Base-by-base conservation (phyloP, 2,329 filamentous ascomycete species). In the Diplodia scrobiculata region DNA sequence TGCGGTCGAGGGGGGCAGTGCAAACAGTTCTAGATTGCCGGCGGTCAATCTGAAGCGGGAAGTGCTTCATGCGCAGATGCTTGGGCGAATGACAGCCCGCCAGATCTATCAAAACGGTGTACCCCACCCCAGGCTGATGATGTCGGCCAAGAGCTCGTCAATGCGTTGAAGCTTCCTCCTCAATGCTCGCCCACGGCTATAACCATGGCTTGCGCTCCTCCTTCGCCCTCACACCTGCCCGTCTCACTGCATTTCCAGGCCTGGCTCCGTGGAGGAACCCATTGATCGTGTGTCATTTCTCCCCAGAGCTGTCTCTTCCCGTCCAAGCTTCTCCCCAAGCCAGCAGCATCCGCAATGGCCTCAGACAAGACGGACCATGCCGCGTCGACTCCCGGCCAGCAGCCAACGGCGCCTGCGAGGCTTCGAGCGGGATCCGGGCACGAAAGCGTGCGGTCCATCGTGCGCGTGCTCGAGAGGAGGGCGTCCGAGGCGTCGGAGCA, bases 11-110 rank as follows among this genome's bases (percentile, higher is more conserved):
- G 58, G 25, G 58, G 58, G 58, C 58, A 62, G 58, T 62, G 58
- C 58, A 62, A 36, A 36, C 58, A 62, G 58, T 50, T 62, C 58
- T 62, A 62, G 58, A 62, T 62, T 11, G 58, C 11, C n/a, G 41
- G 21, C 17, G 38, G 29, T 36, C 45, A 50, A 62, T 47, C 58
- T 62, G 58, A 62, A 62, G 58, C 58, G 27, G 19, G 9, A n/a
- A 21, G 17, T 62, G 58, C 58, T 62, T 62, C 45, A 62, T 62
- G 58, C 58, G 58, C 17, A 6, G 14, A 10, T 19, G 13, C 29
- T 1, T 25, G 41, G 29, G 13, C 58, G 58, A 62, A 62, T 62
- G n/a, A 45, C 34, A 36, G 27, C n/a, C 6, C n/a, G 38, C 17
- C 32, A 47, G 27, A 50, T 51, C 34, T 11, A 62, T 21, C 25